Base-by-base conservation (phyloP, 192 early-diverging fungal species). In the Endogone sp. region DNA sequence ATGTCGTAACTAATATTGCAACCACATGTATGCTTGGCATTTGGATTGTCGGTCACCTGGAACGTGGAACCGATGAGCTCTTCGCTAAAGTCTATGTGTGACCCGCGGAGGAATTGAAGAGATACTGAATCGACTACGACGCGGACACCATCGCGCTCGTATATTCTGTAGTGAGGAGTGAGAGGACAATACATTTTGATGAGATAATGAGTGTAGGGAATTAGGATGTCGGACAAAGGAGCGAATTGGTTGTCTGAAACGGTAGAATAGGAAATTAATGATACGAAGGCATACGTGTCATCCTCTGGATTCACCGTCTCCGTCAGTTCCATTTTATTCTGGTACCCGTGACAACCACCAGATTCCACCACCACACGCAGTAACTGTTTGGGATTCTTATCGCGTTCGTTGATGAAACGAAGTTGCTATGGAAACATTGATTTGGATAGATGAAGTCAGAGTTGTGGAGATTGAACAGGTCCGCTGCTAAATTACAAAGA, bases 261-360 rank as follows among this genome's bases (percentile, higher is more conserved):
- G n/a, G n/a, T n/a, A n/a, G n/a, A 66, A 24, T 26, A 26, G 16
- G 23, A 55, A 3, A 31, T 59, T 23, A 67, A 20, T 13, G 37
- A 49, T 16, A 16, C 6, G 16, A 49, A 49, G 13, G 55, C 81
- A 67, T 76, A 89, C 87, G 89, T 77, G 68, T 94, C 93, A 68
- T 92, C 87, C 21, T 84, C 81, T 49, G 37, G 37, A 49, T 89
- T 84, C 16, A 84, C 81, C 65, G 73, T 69, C 22, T 87, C 85
- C 0, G 84, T 87, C 73, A 94, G 79, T 56, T 93, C 89, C 81
- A 93, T 83, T 68, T 87, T 86, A 75, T 94, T 92, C 72, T 92
- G 90, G 73, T 91, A 94, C 49, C 93, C 93, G 63, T 94, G 92
- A 77, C 93, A 94, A 23, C 93, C 93, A 29, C 93, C 93, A 3